Base-by-base conservation (phyloP, 78 protist genomes). In the Dictyostelium firmibasis region DNA sequence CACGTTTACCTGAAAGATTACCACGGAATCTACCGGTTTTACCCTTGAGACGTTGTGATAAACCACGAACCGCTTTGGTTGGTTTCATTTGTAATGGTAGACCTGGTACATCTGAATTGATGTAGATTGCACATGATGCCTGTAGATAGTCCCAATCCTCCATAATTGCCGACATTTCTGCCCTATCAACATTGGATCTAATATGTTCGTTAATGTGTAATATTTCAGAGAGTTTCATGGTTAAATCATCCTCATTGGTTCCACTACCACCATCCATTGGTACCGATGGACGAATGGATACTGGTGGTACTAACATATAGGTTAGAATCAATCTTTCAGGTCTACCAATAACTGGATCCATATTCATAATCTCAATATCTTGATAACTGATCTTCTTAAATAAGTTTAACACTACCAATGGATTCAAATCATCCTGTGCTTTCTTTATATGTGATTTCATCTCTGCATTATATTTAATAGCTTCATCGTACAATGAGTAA, bases 1-100 rank as follows among this genome's bases (percentile, higher is more conserved):
- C 99, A 36, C 99, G 99, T 96, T 99, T 99, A 50, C 99, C 99
- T 8, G 98, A 95, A 29, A 98, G 84, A 76, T 99, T 98, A 23
- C 99, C 99, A 4, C 99, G 97, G 94, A 98, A 98, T 41, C 99
- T 97, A 6, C 99, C 99, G 25, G 96, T 92, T 86, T 99, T 99
- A 74, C 99, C 99, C 92, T 99, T 99, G 72, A 99, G 96, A 20
- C 99, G 96, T 95, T 99, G 99, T 16, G 92, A 91, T 31, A 99
- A 60, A 29, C 99, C 98, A 9, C 99, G 96, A 36, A 96, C 86
- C 27, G 99, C 96, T 91, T 97, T 97, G 20, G 69, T 76, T 57
- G 97, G 96, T 78, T 84, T 85, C 83, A 93, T 23, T 10, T 44
- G 72, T 16, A 88, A 53, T 14, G 97, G 98, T 4, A 96, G 57